These are phyloP conservation scores for Paxillus rubicundulus DNA, from an alignment of 768 basidiomycete species.

Conservation along the genomic window DNA sequence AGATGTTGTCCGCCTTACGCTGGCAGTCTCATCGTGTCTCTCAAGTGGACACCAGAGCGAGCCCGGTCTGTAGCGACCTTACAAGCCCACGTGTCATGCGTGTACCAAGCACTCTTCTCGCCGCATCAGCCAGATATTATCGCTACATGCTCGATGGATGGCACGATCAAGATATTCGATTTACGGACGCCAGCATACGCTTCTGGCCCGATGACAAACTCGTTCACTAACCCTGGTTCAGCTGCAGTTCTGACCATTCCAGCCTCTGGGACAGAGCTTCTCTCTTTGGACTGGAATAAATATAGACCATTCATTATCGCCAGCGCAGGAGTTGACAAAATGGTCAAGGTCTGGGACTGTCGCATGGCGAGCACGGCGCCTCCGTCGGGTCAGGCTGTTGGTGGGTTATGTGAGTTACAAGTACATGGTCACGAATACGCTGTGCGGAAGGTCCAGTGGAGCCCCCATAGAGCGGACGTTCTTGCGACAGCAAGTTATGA, in stretches of 20 bases:
- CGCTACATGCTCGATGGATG: slow-evolving; percentile 85
- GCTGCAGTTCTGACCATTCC: slow-evolving; percentile 75
- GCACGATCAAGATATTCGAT: slow-evolving; percentile 82
- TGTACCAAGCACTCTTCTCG: slow-evolving; percentile 90
- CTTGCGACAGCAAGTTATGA: slow-evolving; percentile 82
- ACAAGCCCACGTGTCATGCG: slow-evolving; percentile 79
- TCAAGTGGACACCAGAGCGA: slow-evolving; percentile 84
- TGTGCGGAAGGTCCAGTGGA: slow-evolving; percentile 86
- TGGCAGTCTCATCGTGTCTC: neutral
- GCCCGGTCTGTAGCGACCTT: slow-evolving; percentile 78
- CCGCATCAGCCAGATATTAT: slow-evolving; percentile 84
- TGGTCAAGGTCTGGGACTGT: slow-evolving; percentile 80
- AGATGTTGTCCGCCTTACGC: neutral
- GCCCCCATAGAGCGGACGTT: slow-evolving; percentile 70
- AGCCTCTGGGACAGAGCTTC: slow-evolving; percentile 73
- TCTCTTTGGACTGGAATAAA: slow-evolving; percentile 91
- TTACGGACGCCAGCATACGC: slow-evolving; percentile 62
- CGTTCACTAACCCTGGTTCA: slow-evolving; percentile 65
- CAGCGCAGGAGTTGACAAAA: slow-evolving; percentile 76
- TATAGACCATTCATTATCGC: slow-evolving; percentile 78
- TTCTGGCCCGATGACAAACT: slow-evolving; percentile 46
- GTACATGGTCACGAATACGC: slow-evolving; percentile 88
- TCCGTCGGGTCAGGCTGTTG: slow-evolving; percentile 50
- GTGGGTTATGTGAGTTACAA: slow-evolving; percentile 67
- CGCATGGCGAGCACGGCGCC: slow-evolving; percentile 71